phyloP scores from a whole-genome alignment of 78 protist genomes.

The Dictyostelium purpureum region DNA sequence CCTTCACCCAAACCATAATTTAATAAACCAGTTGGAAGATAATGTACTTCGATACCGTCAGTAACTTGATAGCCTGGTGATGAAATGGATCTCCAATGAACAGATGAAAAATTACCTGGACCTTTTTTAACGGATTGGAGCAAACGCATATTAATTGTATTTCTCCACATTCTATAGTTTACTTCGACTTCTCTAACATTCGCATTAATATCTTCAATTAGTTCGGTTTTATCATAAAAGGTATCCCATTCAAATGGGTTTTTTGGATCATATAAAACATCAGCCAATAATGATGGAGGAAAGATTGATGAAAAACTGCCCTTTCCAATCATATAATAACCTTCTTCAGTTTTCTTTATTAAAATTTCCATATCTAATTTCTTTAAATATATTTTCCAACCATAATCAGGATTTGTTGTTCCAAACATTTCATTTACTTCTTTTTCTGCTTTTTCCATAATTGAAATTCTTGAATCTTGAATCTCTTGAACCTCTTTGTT shows the following conservation, averaged over 20 bases:
- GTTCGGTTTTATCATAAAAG: conserved; percentile 17
- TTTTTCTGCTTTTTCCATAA: conserved; percentile 55
- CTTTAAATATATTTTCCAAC: conserved; percentile 13
- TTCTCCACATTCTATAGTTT: conserved; percentile 65
- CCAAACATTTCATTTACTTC: conserved; percentile 61
- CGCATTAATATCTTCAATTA: conserved; percentile 18
- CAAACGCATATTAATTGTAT: background rate
- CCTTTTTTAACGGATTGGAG: conserved; percentile 62
- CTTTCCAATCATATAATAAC: conserved; percentile 57
- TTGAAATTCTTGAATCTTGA: conserved; percentile 20
- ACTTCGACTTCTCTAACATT: conserved; percentile 4
- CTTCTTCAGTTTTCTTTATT: background rate
- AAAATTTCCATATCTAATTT: conserved; percentile 52
- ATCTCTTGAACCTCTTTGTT: background rate
- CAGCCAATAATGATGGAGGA: conserved; percentile 27
- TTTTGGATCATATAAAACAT: background rate
- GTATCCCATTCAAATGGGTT: conserved; percentile 63
- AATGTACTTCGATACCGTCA: conserved; percentile 12
- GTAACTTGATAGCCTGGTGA: background rate
- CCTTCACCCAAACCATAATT: conserved; percentile 40
- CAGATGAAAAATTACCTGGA: conserved; percentile 29
- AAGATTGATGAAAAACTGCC: conserved; percentile 38
- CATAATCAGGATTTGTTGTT: conserved; percentile 38
- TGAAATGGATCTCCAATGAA: conserved; percentile 13
- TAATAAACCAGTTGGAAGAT: conserved; percentile 34